Evolutionary conservation across 305 asterid genomes (phyloP).

Genomic region (Solanum hybrid): DNA sequence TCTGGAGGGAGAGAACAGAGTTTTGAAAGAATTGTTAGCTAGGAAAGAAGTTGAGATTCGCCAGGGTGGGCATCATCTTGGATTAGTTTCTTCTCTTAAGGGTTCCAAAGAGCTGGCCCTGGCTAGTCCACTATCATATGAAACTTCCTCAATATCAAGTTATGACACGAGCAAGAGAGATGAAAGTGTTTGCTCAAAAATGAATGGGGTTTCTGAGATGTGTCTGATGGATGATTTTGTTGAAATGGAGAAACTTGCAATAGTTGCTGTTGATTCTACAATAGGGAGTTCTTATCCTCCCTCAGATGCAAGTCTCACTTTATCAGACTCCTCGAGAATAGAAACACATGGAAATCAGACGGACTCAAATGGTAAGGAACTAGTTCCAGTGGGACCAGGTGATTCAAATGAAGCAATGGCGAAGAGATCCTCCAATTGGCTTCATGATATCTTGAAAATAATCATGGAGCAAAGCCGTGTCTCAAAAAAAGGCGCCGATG

Average conservation of each 20-base stretch:
- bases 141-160: conserved; percentile 15
- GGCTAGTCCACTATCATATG: conserved; percentile 11
- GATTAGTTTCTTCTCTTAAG: conserved; percentile 9
- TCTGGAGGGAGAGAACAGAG: conserved; percentile 57
- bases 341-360: conserved; percentile 3
- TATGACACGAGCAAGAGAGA: conserved; percentile 9
- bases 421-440: conserved; percentile 34
- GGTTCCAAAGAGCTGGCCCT: conserved; percentile 4
- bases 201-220: conserved; percentile 63
- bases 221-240: conserved; percentile 90
- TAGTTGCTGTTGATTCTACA: conserved; percentile 56
- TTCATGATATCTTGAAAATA: conserved; percentile 23
- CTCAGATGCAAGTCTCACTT: conserved; percentile 15
- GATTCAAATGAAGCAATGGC: conserved; percentile 1
- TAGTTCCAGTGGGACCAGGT: conserved; percentile 28
- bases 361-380: conserved; percentile 26
- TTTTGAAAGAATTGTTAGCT: conserved; percentile 38
- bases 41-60: conserved; percentile 37
- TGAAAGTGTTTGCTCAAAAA: conserved; percentile 6
- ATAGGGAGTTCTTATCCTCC: conserved; percentile 14
- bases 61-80: background rate
- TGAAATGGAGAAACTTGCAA: conserved; percentile 93
- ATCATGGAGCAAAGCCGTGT: conserved; percentile 33
- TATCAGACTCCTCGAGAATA: conserved; percentile 17
- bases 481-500: conserved; percentile 38